Base-by-base conservation (phyloP, 306 rosid species). In the Fagus sylvatica region DNA sequence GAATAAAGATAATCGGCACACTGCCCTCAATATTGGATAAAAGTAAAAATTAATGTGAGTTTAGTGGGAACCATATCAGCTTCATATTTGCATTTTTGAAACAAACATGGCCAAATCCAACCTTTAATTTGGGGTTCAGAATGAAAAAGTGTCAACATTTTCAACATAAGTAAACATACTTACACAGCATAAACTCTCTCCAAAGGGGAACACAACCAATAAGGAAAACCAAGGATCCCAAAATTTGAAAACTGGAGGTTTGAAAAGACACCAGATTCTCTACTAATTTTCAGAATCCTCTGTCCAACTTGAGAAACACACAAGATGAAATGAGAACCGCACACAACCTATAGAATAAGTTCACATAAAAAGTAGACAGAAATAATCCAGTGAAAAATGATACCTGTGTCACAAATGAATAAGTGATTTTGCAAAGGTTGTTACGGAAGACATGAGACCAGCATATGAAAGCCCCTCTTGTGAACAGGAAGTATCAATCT, bases 221-320 rank as follows among this genome's bases (percentile, higher is more conserved):
- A 92, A 60, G 98, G 98, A 66, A 95, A 79, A 77, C 97, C 97
- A 74, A 95, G 98, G 76, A 84, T 76, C 72, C 89, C 91, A 69
- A 95, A 88, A 76, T 95, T 92, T 51, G 96, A 95, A 76, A 95
- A 82, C 67, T 75, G 85, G 76, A 91, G 76, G 79, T 83, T 81
- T 49, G 90, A 91, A 82, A 74, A 37, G 37, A 72, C 83, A 72
- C 88, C 81, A 42, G 92, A 85, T 61, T 86, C 89, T 78, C 53
- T 76, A 85, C 81, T 48, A 72, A 85, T 75, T 86, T 91, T 95
- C 88, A 88, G 71, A 87, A 95, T 79, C 80, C 88, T 90, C 86
- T 88, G 98, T 80, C 93, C 96, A 84, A 79, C 98, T 95, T 74
- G 80, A 87, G 62, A 72, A 68, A 80, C 74, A 85, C n/a, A 82